Conservation (phyloP, 108 stramenopile genomes). For the Pseudonitzschia multiseries region DNA sequence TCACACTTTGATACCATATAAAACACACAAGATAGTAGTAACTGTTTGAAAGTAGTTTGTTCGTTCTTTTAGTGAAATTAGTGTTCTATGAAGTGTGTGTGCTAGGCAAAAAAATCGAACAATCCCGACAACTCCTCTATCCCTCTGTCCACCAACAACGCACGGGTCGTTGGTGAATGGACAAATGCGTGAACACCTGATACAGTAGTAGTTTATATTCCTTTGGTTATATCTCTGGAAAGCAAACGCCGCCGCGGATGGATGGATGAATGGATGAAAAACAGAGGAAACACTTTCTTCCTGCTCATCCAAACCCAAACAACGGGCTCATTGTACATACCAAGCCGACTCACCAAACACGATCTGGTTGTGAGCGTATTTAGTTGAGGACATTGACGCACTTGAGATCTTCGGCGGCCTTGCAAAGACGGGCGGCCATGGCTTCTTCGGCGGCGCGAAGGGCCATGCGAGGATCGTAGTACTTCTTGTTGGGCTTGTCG, state of each 20-base stretch:
- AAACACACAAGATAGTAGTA: too few species aligned
- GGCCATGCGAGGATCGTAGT: slow-evolving; percentile 91
- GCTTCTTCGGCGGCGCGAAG: slow-evolving; percentile 91
- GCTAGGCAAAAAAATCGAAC: neutral
- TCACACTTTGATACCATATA: too few species aligned
- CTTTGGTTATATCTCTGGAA: neutral
- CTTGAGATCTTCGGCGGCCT: slow-evolving; percentile 91
- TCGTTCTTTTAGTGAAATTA: neutral
- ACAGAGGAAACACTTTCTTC: slow-evolving; percentile 10
- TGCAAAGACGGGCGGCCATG: slow-evolving; percentile 87
- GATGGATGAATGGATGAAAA: too few species aligned
- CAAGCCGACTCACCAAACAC: neutral
- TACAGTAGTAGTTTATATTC: neutral
- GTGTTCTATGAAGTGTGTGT: neutral
- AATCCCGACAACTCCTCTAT: neutral
- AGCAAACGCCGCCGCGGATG: neutral
- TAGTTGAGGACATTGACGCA: slow-evolving; percentile 90
- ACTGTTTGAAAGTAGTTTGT: neutral
- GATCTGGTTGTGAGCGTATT: slow-evolving; percentile 11
- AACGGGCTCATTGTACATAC: neutral
- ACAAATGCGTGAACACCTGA: neutral
- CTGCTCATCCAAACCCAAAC: neutral
- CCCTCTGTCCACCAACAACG: neutral
- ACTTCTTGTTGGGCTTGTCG: slow-evolving; percentile 99
- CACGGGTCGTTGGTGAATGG: neutral